Conservation (phyloP, 139 green algal species). For the Chlorella sp. region DNA sequence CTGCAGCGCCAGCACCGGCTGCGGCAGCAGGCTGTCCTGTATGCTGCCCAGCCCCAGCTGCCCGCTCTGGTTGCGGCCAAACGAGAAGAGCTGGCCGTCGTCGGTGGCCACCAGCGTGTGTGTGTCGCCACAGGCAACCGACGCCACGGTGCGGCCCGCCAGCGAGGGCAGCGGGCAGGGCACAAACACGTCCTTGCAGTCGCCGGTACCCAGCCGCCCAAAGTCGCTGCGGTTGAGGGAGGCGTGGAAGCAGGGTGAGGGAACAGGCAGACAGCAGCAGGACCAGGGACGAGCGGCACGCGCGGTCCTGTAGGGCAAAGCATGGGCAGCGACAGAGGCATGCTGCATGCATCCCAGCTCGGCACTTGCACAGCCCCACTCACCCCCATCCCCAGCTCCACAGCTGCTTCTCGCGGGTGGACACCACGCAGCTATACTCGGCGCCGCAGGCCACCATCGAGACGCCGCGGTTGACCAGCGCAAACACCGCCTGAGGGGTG, state of each 20-base stretch:
- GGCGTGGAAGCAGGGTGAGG: no score
- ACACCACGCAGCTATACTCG: conserved; percentile 86
- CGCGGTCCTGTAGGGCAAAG: no score
- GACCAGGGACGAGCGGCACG: no score
- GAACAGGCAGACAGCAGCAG: no score
- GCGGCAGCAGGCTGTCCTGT: conserved; percentile 67
- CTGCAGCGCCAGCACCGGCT: conserved; percentile 66
- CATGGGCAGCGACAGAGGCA: no score
- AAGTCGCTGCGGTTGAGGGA: conserved; percentile 68
- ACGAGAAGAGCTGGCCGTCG: conserved; percentile 71
- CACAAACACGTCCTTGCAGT: conserved; percentile 83
- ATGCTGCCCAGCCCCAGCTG: conserved; percentile 84
- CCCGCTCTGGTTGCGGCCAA: conserved; percentile 69
- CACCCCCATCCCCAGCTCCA: conserved; percentile 94
- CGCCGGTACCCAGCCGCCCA: conserved; percentile 83
- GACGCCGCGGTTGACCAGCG: conserved; percentile 54
- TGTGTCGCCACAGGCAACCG: conserved; percentile 89
- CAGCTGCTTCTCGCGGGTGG: conserved; percentile 49
- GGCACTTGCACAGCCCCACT: conserved; percentile 89
- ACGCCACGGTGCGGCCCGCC: conserved; percentile 37
- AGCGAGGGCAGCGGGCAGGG: conserved; percentile 76
- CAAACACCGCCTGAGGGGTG: conserved; percentile 59
- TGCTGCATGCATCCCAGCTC: conserved; percentile 70
- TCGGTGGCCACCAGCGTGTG: conserved; percentile 82
- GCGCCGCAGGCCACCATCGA: conserved; percentile 77